Evolutionary conservation across 176 grass and related monocot genomes (phyloP).

Genomic region (Metroxylon sagu): DNA sequence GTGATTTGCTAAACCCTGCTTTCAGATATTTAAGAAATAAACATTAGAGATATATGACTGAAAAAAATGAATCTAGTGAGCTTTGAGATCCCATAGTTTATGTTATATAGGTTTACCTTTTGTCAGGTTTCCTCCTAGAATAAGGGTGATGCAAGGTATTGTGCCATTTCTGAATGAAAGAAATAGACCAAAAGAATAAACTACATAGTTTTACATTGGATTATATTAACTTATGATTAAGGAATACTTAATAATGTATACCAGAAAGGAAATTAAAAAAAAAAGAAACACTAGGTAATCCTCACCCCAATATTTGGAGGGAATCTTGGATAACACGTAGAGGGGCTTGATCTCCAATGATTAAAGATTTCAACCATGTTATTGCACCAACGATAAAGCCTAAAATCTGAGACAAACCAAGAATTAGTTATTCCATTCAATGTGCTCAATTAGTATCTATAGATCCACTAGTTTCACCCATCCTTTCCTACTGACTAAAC

Average conservation of each 20-base stretch:
- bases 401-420: constrained; percentile 27
- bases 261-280: too few species aligned
- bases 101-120: constrained; percentile 26
- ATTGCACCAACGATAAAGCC: constrained; percentile 63
- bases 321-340: constrained; percentile 56
- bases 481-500: neutral
- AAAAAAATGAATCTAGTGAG: too few species aligned
- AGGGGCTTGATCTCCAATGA: constrained; percentile 38
- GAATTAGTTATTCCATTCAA: too few species aligned
- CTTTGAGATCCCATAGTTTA: too few species aligned
- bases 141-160: constrained; percentile 81
- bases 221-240: neutral
- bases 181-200: neutral
- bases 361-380: constrained; percentile 54
- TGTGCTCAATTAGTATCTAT: too few species aligned
- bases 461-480: too few species aligned
- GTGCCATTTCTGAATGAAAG: constrained; percentile 51
- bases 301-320: constrained; percentile 56
- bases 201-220: too few species aligned
- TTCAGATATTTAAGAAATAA: too few species aligned
- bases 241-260: too few species aligned
- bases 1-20: constrained; percentile 58
- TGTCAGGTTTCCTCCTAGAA: constrained; percentile 82
- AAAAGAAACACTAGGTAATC: too few species aligned
- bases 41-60: too few species aligned